phyloP scores from a whole-genome alignment of 2,329 filamentous ascomycete species.

The Clonostachys solani region DNA sequence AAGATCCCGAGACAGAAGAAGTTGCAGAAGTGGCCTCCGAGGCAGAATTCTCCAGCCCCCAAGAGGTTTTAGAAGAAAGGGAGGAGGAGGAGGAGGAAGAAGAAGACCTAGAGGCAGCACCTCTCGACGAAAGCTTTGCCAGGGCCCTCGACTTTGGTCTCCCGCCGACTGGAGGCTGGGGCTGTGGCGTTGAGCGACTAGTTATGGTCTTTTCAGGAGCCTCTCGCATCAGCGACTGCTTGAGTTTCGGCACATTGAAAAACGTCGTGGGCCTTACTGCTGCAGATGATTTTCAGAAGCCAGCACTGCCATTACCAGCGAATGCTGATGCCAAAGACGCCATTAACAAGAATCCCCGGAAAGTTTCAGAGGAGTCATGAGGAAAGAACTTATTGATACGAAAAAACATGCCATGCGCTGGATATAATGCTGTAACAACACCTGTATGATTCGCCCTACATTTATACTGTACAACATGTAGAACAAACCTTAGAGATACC shows the following conservation, averaged over 20 bases:
- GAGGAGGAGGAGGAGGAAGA: slow-evolving; percentile 32
- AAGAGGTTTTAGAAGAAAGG: slow-evolving; percentile 7
- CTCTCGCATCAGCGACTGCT: slow-evolving; percentile 76
- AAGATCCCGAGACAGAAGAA: slow-evolving; percentile 11
- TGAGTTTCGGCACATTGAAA: slow-evolving; percentile 83
- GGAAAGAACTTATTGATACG: too few species aligned
- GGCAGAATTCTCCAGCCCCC: too few species aligned
- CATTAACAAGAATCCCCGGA: too few species aligned
- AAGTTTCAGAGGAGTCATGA: too few species aligned
- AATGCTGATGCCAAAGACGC: too few species aligned
- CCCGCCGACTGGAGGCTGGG: slow-evolving; percentile 96
- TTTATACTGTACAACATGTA: too few species aligned
- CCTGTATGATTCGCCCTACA: too few species aligned
- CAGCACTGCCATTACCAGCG: too few species aligned
- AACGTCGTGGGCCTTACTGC: slow-evolving; percentile 43
- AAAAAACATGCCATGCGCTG: too few species aligned
- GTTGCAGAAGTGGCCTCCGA: not conserved
- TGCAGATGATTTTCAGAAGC: too few species aligned
- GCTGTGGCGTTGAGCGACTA: slow-evolving; percentile 84
- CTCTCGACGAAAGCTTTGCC: slow-evolving; percentile 75
- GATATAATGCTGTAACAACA: too few species aligned
- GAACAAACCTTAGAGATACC: too few species aligned
- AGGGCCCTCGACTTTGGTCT: slow-evolving; percentile 82
- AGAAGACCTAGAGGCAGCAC: slow-evolving; percentile 38
- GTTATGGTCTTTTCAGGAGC: slow-evolving; percentile 86